Base-by-base conservation (phyloP, 345 rosid genomes). In the Gossypium stocksii region DNA sequence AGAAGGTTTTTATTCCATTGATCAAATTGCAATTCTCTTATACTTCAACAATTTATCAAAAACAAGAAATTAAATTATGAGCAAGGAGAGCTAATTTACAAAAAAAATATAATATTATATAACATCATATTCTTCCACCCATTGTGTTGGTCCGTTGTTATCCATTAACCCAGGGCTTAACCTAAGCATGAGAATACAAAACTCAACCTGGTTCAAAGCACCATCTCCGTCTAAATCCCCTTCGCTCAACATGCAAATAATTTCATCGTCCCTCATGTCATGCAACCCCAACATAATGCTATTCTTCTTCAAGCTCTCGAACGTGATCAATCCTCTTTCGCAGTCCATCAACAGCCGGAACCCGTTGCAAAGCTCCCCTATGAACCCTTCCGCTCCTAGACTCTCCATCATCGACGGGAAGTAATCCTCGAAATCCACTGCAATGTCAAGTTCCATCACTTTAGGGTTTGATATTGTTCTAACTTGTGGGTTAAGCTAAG, bases 161-260 rank as follows among this genome's bases (percentile, higher is more conserved):
- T 84, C 82, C 87, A 84, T 68, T 38, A 87, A 56, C 11, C 83
- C 84, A 9, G 93, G 91, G 66, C 91, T 89, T 79, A 89, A 69
- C 79, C 88, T 86, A 45, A 87, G 77, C 93, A 89, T 89, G 48
- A 89, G 88, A 70, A 89, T 78, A 27, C 93, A 89, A 62, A 89
- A 89, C 74, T 89, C 93, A 86, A 87, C 75, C 80, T 84, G 93
- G 74, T 81, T 86, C 17, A 89, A 81, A 22, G 87, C 90, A 0
- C 93, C 93, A 73, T 89, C 93, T 7, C 93, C 91, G 49, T 89
- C 93, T 74, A 86, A 66, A 74, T 89, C 93, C 13, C 89, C 93
- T 69, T 87, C 91, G 34, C 80, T 83, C 76, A 89, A 49, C 93
- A 89, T 89, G 85, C 87, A 83, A 22, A 78, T 71, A 7, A 89